Base-by-base conservation (phyloP, 495 filamentous ascomycete genomes). In the Talaromyces ruber region DNA sequence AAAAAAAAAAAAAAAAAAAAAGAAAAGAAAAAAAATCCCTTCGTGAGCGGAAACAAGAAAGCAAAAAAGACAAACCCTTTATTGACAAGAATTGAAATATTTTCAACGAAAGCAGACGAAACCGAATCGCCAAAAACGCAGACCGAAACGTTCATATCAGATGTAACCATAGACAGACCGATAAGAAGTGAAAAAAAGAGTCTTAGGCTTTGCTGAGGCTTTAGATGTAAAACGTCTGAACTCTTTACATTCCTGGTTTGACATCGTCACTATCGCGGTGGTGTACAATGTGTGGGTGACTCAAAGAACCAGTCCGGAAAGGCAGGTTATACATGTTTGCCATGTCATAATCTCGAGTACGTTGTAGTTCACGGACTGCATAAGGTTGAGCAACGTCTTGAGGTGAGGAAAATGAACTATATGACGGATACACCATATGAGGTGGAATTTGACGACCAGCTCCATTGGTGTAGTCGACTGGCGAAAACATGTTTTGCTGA, bases 401-500 rank as follows among this genome's bases (percentile, higher is more conserved):
- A n/a, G 70, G 59, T 2, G 71, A 45, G 3, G 70, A 62, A 26
- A 18, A 51, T 26, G n/a, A 12, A 8, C 18, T 22, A 24, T 47
- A 51, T 32, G 28, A 25, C 25, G 66, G 58, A 62, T 77, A 68
- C 3, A 70, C 64, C 67, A 78, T 71, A 9, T 74, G 71, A 24
- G 66, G 71, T 6, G 65, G 29, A 25, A 77, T 57, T 7, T 71
- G 57, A 39, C 74, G 74, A 12, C 37, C 67, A 16, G 64, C 53
- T 1, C 65, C 24, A 4, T 67, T 26, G 12, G 61, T 64, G 64
- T 73, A 79, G 43, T 73, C 74, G n/a, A 77, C 66, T 0, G 76
- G 62, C 22, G 65, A 64, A 69, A 74, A 80, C 39, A 78, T 66
- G 52, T 73, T 72, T 51, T 71, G 75, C n/a, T 76, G 72, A 68